A percentile compares a stretch with the other conserved stretches of the same genome.
Evolutionary conservation across 108 stramenopile genomes (phyloP).

Genomic region (Cyclostephanos invisitatus): DNA sequence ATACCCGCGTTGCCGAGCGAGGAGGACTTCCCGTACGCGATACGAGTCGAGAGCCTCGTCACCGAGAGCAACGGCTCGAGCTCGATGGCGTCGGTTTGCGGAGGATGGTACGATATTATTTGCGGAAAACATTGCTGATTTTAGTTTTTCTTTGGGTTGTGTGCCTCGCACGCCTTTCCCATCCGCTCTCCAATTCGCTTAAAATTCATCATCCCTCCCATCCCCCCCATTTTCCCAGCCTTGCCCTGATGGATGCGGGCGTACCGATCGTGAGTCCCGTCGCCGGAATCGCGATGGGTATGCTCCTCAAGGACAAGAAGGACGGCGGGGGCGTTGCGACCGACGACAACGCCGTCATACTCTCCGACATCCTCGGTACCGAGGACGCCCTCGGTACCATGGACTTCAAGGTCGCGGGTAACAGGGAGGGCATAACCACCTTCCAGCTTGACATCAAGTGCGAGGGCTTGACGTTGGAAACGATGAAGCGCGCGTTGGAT

Average conservation of each 20-base stretch:
- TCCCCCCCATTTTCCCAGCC: conserved; percentile 6
- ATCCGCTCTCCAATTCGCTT: too few species aligned
- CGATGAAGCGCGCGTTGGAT: conserved; percentile 83
- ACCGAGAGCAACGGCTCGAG: conserved; percentile 86
- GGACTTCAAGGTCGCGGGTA: conserved; percentile 91
- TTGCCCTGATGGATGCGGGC: conserved; percentile 95
- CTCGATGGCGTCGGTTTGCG: conserved; percentile 92
- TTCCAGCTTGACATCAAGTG: conserved; percentile 96
- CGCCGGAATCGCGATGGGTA: conserved; percentile 89
- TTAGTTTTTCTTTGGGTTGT: too few species aligned
- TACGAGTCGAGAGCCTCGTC: conserved; percentile 82
- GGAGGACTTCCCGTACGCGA: conserved; percentile 78
- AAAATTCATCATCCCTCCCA: not conserved
- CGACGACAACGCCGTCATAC: conserved; percentile 75
- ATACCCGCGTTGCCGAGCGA: conserved; percentile 66
- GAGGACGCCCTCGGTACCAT: conserved; percentile 88
- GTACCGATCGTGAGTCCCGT: conserved; percentile 80
- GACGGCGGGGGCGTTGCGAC: conserved; percentile 53
- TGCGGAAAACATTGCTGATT: too few species aligned
- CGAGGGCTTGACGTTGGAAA: conserved; percentile 76
- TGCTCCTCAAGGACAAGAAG: conserved; percentile 67
- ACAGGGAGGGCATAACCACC: conserved; percentile 77
- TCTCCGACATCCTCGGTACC: conserved; percentile 85
- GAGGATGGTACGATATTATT: conserved; percentile 57
- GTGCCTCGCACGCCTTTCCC: too few species aligned